Conservation (phyloP, 306 rosid genomes). For the Vicia villosa region DNA sequence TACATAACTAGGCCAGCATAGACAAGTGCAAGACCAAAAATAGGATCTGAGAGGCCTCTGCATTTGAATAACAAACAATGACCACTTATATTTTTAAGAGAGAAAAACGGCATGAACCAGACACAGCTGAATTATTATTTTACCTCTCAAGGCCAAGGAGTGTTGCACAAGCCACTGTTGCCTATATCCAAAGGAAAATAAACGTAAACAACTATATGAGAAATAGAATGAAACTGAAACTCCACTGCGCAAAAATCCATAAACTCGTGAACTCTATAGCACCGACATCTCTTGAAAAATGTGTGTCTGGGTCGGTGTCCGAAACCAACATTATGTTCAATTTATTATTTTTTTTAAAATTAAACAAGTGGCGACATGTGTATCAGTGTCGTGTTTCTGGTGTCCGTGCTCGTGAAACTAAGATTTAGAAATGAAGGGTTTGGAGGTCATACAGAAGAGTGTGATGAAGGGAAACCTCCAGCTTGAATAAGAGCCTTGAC, state of each 20-base stretch:
- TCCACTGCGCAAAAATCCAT: not conserved
- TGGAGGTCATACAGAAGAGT: slow-evolving; percentile 72
- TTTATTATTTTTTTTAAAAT: too few species aligned
- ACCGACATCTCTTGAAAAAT: too few species aligned
- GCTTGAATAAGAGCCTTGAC: slow-evolving; percentile 61
- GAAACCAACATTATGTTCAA: too few species aligned
- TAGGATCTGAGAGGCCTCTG: slow-evolving; percentile 91
- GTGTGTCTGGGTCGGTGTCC: too few species aligned
- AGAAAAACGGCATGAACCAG: slow-evolving; percentile 18
- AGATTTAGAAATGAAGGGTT: slow-evolving; percentile 12
- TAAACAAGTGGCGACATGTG: too few species aligned
- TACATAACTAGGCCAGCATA: slow-evolving; percentile 96
- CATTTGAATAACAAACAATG: slow-evolving; percentile 38
- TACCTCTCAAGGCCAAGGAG: slow-evolving; percentile 85
- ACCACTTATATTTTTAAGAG: not conserved
- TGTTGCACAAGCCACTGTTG: slow-evolving; percentile 82
- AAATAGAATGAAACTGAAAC: slow-evolving; percentile 24
- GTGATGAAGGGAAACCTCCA: slow-evolving; percentile 95
- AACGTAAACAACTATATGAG: slow-evolving; percentile 41
- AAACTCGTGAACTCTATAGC: not conserved
- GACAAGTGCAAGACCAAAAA: slow-evolving; percentile 76
- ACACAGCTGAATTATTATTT: slow-evolving; percentile 1
- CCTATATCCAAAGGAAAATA: slow-evolving; percentile 56
- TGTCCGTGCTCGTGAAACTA: not conserved
- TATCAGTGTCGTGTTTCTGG: too few species aligned